Base-by-base conservation (phyloP, 2,329 filamentous ascomycete species). In the Cladosporium colombiae region DNA sequence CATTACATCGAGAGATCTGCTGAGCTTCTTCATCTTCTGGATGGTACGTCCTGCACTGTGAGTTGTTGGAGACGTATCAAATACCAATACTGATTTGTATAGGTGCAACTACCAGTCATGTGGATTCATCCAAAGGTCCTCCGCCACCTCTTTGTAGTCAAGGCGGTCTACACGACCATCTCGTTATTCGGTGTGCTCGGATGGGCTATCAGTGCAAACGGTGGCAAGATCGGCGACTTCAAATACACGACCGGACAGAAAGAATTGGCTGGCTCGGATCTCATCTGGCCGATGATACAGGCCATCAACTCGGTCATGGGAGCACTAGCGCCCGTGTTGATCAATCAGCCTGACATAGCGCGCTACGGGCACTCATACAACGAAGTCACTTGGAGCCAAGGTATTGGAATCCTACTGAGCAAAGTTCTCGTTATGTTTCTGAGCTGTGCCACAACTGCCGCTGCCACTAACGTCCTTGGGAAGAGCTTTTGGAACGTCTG, bases 311-410 rank as follows among this genome's bases (percentile, higher is more conserved):
- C 76, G 18, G 76, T 81, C 37, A 75, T 79, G 53, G 78, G 77
- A 10, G 77, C 78, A 1, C 74, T 80, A 3, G 80, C 79, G 8
- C 77, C 78, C 0, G 74, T 79, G 58, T 72, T 80, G 29, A 81
- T 85, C 18, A 86, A 85, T 67, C 72, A 75, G 64, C 80, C 81
- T 1, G 81, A 83, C 67, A 79, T 82, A 67, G 79, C 80, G 14
- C 73, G 81, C 35, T 83, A 78, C 75, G 73, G 72, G 50, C 75
- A 73, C 64, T 79, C 74, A 10, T 76, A 73, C 66, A 74, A 69
- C 4, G 79, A 75, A 8, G 76, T 80, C n/a, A 77, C 80, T 68
- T 82, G 77, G 77, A 77, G 77, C 2, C 81, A 82, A 68, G 67
- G 81, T 29, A 63, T 82, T 57, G 75, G 76, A 14, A 78, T 81